Conservation (phyloP, 2,329 filamentous ascomycete genomes). For the Neonectria hederae region DNA sequence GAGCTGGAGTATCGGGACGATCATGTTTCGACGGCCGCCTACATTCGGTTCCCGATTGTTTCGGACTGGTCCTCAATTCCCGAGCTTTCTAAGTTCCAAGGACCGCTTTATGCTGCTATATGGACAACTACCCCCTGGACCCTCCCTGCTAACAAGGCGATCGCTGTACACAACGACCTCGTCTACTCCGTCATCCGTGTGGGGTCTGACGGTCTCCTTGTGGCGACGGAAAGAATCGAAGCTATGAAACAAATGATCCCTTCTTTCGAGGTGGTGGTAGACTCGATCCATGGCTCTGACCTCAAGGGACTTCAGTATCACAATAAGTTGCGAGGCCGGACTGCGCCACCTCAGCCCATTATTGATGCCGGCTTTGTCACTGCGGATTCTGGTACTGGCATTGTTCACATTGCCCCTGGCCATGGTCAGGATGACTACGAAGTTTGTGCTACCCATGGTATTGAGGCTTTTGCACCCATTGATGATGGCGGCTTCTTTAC, state of each 20-base stretch:
- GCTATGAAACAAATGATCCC: constrained; percentile 60
- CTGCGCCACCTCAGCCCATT: constrained; percentile 70
- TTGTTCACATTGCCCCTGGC: constrained; percentile 95
- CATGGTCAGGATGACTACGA: constrained; percentile 98
- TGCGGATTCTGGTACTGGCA: constrained; percentile 86
- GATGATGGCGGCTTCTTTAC: constrained; percentile 86
- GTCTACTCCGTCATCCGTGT: constrained; percentile 75
- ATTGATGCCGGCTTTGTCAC: constrained; percentile 91
- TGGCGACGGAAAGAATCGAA: constrained; percentile 78
- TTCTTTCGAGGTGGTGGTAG: constrained; percentile 62
- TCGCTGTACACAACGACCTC: constrained; percentile 81
- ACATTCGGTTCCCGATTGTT: constrained; percentile 79
- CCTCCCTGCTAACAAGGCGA: constrained; percentile 88
- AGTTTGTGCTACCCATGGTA: constrained; percentile 74
- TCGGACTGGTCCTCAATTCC: constrained; percentile 46
- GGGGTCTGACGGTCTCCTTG: constrained; percentile 68
- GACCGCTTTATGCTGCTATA: constrained; percentile 79
- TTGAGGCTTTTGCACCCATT: constrained; percentile 83
- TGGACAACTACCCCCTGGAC: constrained; percentile 99
- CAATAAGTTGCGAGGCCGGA: constrained; percentile 72
- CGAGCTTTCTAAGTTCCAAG: constrained; percentile 51
- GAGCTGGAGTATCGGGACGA: constrained; percentile 85
- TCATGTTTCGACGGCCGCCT: constrained; percentile 77
- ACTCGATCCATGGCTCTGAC: constrained; percentile 70
- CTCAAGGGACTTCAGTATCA: constrained; percentile 74